Base-by-base conservation (phyloP, 2,329 filamentous ascomycete species). In the Cladosporium sp. region DNA sequence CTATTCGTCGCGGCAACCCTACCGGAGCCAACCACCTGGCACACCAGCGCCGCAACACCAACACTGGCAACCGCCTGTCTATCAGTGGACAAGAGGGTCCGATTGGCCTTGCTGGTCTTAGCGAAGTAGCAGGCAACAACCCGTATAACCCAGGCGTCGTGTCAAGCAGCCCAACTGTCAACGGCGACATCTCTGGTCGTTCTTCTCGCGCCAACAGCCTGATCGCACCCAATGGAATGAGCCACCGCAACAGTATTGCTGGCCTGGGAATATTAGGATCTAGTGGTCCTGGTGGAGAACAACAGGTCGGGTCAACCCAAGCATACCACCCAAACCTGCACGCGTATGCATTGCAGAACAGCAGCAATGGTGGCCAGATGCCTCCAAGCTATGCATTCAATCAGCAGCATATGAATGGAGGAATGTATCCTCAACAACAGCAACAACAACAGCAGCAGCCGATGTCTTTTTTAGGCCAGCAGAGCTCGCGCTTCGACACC, bases 1-100 rank as follows among this genome's bases (percentile, higher is more conserved):
- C 94, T 39, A 91, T 97, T 65, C 88, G 94, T 69, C 88, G 94
- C 72, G 94, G 94, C 60, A 97, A 97, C 77, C 93, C 94, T 57
- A 96, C 92, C 15, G 92, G 92, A 67, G 91, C 91, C 63, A 96
- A 90, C 71, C 94, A 99, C 78, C 77, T 99, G 75, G 95, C 92
- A 67, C 92, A 97, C 51, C 71, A 73, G 61, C 69, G 70, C 36
- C 69, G 70, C 40, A 73, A 72, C 75, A 56, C 54, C 34, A 84
- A 68, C 82, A 84, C 63, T 39, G 63, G 59, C 55, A 72, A 71
- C 42, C 61, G 72, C 19, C 61, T 73, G 51, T 73, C 72, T 8
- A 69, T 74, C 51, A 68, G 68, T 52, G 67, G 72, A 58, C 69
- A 70, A 58, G 71, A 73, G 51, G 65, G 66, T 14, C 70, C 70